phyloP scores from a whole-genome alignment of 169 alveolate genomes.

The Perkinsus chesapeaki region DNA sequence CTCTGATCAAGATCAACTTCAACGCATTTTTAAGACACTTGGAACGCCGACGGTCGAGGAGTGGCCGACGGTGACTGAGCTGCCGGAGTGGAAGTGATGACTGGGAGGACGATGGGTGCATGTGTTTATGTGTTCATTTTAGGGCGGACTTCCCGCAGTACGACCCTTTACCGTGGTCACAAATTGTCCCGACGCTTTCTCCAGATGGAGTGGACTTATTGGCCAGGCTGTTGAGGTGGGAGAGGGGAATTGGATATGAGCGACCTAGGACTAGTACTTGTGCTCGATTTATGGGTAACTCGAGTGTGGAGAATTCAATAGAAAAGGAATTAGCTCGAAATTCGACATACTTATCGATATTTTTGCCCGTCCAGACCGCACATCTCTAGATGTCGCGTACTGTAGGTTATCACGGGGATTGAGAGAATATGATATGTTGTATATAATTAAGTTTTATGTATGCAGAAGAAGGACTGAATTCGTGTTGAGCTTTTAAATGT shows the following conservation, averaged over 20 bases:
- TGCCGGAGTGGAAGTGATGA: conserved; percentile 83
- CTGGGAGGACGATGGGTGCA: conserved; percentile 23
- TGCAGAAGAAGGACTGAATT: no score
- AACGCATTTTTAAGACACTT: conserved; percentile 85
- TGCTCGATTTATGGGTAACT: no score
- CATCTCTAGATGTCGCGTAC: no score
- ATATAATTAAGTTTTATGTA: no score
- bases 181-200: conserved; percentile 31
- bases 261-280: not conserved
- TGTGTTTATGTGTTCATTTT: not conserved
- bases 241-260: not conserved
- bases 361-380: no score
- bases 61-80: conserved; percentile 86
- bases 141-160: conserved; percentile 38
- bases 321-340: no score
- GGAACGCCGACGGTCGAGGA: conserved; percentile 88
- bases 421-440: no score
- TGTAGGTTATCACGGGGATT: no score
- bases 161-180: conserved; percentile 53
- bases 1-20: conserved; percentile 93
- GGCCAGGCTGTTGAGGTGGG: not conserved
- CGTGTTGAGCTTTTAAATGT: no score
- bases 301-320: no score
- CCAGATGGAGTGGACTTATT: not conserved
- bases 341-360: no score